phyloP scores from a whole-genome alignment of 331 rosid genomes.

The Pyrus hybrid region DNA sequence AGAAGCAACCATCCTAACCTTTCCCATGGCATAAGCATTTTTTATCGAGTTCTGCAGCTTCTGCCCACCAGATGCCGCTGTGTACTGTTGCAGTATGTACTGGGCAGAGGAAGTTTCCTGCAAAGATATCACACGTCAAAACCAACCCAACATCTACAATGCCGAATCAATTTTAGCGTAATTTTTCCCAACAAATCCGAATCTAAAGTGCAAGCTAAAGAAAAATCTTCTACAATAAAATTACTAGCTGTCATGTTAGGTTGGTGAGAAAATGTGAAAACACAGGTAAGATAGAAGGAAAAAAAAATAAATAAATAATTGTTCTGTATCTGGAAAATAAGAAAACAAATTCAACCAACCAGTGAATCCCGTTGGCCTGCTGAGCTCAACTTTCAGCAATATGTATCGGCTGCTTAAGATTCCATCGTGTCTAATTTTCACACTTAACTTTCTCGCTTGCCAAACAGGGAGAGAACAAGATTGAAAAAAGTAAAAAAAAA shows the following conservation, averaged over 20 bases:
- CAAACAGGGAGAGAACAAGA: background rate
- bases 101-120: slow-evolving; percentile 99
- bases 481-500: background rate
- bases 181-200: background rate
- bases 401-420: background rate
- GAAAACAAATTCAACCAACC: background rate
- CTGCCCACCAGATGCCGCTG: slow-evolving; percentile 93
- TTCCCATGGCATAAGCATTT: slow-evolving; percentile 97
- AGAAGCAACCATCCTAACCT: slow-evolving; percentile 90
- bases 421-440: background rate
- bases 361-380: background rate
- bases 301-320: background rate
- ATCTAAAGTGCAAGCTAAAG: background rate
- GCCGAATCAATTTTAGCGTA: background rate
- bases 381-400: background rate
- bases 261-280: background rate
- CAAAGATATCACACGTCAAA: slow-evolving; percentile 6
- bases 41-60: slow-evolving; percentile 76
- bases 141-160: background rate
- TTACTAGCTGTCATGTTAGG: background rate
- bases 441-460: background rate
- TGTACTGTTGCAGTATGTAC: slow-evolving; percentile 96
- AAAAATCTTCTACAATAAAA: background rate
- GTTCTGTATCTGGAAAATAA: background rate
- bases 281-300: background rate